Percentiles rank a stretch among this genome's conserved stretches.
Conservation (phyloP, 2,329 filamentous ascomycete genomes). For the Xylariaceae sp. region DNA sequence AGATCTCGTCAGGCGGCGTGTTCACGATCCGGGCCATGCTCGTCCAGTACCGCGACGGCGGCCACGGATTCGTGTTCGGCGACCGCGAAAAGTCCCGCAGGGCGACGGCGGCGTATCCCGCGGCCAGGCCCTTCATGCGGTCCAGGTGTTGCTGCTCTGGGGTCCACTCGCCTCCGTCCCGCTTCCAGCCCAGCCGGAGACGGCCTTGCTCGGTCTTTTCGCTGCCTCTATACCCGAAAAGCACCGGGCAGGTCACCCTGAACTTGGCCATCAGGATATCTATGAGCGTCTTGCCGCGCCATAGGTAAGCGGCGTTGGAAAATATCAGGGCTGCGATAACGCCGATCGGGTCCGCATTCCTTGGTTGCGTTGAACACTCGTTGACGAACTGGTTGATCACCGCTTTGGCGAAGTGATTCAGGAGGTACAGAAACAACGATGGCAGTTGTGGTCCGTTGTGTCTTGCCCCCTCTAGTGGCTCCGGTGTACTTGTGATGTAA, state of each 20-base stretch:
- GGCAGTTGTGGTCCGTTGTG: slow-evolving; percentile 51
- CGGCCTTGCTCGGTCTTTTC: slow-evolving; percentile 66
- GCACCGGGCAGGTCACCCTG: slow-evolving; percentile 68
- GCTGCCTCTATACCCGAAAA: slow-evolving; percentile 75
- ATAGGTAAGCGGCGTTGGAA: slow-evolving; percentile 58
- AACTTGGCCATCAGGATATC: slow-evolving; percentile 87
- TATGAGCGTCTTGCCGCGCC: slow-evolving; percentile 60
- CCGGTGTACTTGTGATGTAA: slow-evolving; percentile 39
- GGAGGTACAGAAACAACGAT: slow-evolving; percentile 62
- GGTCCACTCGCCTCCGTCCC: slow-evolving; percentile 52
- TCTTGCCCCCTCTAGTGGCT: slow-evolving; percentile 40
- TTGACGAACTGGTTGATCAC: slow-evolving; percentile 63
- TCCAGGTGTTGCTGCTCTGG: slow-evolving; percentile 68
- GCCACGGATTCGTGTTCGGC: slow-evolving; percentile 64
- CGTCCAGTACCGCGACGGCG: slow-evolving; percentile 75
- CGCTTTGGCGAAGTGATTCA: slow-evolving; percentile 69
- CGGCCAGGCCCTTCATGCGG: slow-evolving; percentile 74
- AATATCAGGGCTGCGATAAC: slow-evolving; percentile 70
- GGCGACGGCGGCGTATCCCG: slow-evolving; percentile 76
- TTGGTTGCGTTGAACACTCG: slow-evolving; percentile 56
- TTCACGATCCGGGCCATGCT: slow-evolving; percentile 70
- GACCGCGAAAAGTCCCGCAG: slow-evolving; percentile 74
- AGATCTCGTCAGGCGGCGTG: slow-evolving; percentile 58
- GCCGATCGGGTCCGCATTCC: slow-evolving; percentile 70
- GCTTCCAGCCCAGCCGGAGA: slow-evolving; percentile 65